Percentiles rank a stretch among this genome's conserved stretches.
These are phyloP conservation scores for Cladophialophora chaetospira DNA, from an alignment of 2,329 filamentous ascomycete genomes.

Conservation along the genomic window DNA sequence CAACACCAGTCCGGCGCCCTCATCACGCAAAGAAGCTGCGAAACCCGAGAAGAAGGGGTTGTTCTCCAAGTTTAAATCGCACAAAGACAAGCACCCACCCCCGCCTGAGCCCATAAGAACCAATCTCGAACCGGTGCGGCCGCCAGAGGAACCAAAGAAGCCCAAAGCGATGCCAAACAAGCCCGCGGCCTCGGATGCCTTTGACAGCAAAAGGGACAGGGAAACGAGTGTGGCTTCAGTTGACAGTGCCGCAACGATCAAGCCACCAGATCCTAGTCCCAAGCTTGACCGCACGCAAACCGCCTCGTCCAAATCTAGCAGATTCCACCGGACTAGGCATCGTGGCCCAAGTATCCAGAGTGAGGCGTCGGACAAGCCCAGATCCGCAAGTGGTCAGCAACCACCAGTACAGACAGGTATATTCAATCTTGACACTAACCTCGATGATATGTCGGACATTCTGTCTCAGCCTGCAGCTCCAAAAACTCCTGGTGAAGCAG, in stretches of 20 bases:
- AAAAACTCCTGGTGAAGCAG: conserved; percentile 61
- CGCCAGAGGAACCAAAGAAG: conserved; percentile 30
- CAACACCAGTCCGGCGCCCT: conserved; percentile 81
- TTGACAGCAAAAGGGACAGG: conserved; percentile 31
- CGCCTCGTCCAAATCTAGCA: conserved; percentile 28
- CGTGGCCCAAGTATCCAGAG: conserved; percentile 35
- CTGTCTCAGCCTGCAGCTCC: conserved; percentile 66
- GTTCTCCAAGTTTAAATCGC: conserved; percentile 56
- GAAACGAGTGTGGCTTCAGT: conserved; percentile 37
- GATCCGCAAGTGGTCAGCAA: conserved; percentile 41
- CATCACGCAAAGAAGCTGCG: conserved; percentile 50
- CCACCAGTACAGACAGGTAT: conserved; percentile 56
- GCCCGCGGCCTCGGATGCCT: conserved; percentile 14
- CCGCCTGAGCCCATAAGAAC: conserved; percentile 31
- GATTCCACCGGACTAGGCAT: conserved; percentile 25
- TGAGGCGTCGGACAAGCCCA: conserved; percentile 56
- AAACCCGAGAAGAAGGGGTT: conserved; percentile 50
- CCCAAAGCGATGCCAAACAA: conserved; percentile 23
- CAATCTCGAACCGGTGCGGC: conserved; percentile 28
- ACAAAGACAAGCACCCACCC: conserved; percentile 45
- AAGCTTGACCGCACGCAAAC: conserved; percentile 33
- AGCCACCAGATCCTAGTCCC: conserved; percentile 31
- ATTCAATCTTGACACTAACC: conserved; percentile 82
- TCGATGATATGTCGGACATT: conserved; percentile 90
- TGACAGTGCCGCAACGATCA: conserved; percentile 37